Base-by-base conservation (phyloP, 2,329 filamentous ascomycete genomes). In the Aschersonia sp. region DNA sequence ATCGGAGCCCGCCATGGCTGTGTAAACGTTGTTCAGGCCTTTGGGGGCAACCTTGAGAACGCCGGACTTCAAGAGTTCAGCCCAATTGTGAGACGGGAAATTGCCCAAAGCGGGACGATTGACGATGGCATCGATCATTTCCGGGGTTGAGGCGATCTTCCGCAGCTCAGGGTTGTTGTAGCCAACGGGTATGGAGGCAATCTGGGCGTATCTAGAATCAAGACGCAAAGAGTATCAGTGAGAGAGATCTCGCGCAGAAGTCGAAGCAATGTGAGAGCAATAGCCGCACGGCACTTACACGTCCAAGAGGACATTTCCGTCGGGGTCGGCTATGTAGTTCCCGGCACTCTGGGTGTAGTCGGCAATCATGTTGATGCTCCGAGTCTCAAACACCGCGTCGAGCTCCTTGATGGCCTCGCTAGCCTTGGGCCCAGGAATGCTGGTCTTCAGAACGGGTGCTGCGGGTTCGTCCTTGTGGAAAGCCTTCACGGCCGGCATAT, bases 41-140 rank as follows among this genome's bases (percentile, higher is more conserved):
- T 83, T 83, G 50, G 88, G 89, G 0, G 88, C 87, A 45, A 86
- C 87, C 58, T 78, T 81, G 56, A 96, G 79, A 52, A 94, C 79
- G 57, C 88, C 87, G 2, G 81, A 79, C 67, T 85, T 79, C 57
- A 95, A 78, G 53, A 92, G 78, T 33, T 83, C 68, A 48, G 83
- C 81, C 87, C 87, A 95, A 64, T 90, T 84, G 60, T 82, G 76
- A 29, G 85, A 82, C 9, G 89, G 88, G 68, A 95, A 96, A 74
- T 92, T 94, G 57, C 88, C 87, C 52, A 94, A 76, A 1, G 88
- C 88, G 3, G 88, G 88, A 46, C 88, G 79, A 73, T 95, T 94
- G 72, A 94, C 85, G 57, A 95, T 69, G 49, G 85, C 78, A 50
- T 73, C 81, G 58, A 79, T 70, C 86, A 94, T 94, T 58, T 89